Percentiles rank a stretch among this genome's conserved stretches.
Conservation (phyloP, 2,329 filamentous ascomycete species). For the Bipolaris oryzae region DNA sequence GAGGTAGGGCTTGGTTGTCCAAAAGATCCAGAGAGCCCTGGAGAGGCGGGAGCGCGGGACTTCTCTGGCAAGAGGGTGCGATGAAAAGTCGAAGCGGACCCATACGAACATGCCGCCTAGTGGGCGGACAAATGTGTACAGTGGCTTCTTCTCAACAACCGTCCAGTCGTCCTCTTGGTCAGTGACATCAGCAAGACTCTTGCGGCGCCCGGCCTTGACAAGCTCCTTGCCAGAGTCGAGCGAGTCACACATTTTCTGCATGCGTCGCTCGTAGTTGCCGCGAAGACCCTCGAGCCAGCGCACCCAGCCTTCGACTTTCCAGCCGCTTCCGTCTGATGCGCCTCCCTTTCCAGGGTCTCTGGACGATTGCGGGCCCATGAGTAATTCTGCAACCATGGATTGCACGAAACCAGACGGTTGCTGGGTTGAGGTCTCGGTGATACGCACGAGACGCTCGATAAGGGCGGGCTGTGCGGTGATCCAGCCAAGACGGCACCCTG, state of each 20-base stretch:
- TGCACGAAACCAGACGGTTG: slow-evolving; percentile 92
- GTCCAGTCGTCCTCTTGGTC: slow-evolving; percentile 67
- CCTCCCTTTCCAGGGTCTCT: slow-evolving; percentile 55
- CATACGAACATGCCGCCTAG: slow-evolving; percentile 93
- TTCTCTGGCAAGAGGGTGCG: slow-evolving; percentile 70
- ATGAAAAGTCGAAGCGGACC: slow-evolving; percentile 73
- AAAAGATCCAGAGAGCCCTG: slow-evolving; percentile 71
- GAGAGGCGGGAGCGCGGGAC: slow-evolving; percentile 64
- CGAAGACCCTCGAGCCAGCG: slow-evolving; percentile 87
- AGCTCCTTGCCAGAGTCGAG: slow-evolving; percentile 72
- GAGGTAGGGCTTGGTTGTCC: slow-evolving; percentile 71
- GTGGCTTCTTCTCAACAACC: slow-evolving; percentile 73
- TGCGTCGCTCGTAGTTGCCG: slow-evolving; percentile 82
- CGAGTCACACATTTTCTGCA: slow-evolving; percentile 76
- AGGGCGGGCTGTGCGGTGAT: slow-evolving; percentile 82
- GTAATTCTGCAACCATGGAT: slow-evolving; percentile 74
- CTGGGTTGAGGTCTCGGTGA: slow-evolving; percentile 79
- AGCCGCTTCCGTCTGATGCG: slow-evolving; percentile 63
- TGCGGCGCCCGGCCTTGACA: slow-evolving; percentile 64
- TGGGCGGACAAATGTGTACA: slow-evolving; percentile 80
- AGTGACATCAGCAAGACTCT: slow-evolving; percentile 38
- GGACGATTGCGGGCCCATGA: slow-evolving; percentile 72
- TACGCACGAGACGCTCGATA: slow-evolving; percentile 73
- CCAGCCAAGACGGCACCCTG: slow-evolving; percentile 89
- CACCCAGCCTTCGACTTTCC: slow-evolving; percentile 86